phyloP scores from a whole-genome alignment of 345 rosid species.

The Citrus sp. region DNA sequence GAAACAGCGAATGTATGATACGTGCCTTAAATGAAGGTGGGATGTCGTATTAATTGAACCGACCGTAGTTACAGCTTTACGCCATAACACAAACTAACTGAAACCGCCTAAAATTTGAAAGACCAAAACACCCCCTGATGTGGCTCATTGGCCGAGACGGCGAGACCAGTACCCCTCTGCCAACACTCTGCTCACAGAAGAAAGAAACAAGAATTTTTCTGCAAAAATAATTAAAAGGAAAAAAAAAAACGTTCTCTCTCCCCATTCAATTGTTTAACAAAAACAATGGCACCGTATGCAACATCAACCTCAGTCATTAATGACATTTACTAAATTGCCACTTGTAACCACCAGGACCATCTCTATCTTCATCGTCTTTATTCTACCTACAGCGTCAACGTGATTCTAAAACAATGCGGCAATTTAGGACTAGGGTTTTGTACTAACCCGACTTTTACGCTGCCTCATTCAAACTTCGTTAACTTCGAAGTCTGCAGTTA shows the following conservation, averaged over 20 bases:
- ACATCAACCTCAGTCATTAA: conserved; percentile 37
- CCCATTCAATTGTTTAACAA: background rate
- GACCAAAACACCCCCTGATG: conserved; percentile 31
- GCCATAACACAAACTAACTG: conserved; percentile 26
- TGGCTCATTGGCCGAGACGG: conserved; percentile 50
- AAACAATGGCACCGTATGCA: conserved; percentile 16
- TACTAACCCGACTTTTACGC: conserved; percentile 50
- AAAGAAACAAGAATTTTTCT: conserved; percentile 28
- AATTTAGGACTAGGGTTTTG: conserved; percentile 29
- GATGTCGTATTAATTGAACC: background rate
- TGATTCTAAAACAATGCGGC: background rate
- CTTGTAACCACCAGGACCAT: conserved; percentile 5
- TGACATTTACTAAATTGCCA: conserved; percentile 55
- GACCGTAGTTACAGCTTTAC: background rate
- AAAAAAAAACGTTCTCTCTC: conserved; percentile 1
- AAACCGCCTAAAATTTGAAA: conserved; percentile 37
- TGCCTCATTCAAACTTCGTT: conserved; percentile 29
- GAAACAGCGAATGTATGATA: background rate
- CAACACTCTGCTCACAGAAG: conserved; percentile 31
- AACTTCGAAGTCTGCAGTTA: conserved; percentile 35
- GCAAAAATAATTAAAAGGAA: background rate
- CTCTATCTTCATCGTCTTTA: conserved; percentile 5
- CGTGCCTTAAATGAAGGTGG: conserved; percentile 7
- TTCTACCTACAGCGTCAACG: background rate
- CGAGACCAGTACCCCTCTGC: conserved; percentile 46